Conservation (phyloP, 345 rosid species). For the Citrus sp. region DNA sequence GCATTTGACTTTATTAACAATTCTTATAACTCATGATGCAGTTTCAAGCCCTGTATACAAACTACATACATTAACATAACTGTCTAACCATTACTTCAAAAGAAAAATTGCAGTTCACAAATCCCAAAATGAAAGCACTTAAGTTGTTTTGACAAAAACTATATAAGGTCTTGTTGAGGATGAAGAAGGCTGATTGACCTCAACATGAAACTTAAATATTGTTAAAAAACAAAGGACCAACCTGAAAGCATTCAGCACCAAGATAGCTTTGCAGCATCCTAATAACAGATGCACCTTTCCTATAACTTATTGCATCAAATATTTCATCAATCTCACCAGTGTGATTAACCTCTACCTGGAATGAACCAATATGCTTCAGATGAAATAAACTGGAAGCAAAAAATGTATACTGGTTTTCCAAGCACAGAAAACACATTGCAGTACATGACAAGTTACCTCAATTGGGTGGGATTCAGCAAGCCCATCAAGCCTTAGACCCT, state of each 20-base stretch:
- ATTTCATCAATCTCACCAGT: slow-evolving; percentile 91
- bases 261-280: slow-evolving; percentile 97
- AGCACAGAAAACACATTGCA: not conserved
- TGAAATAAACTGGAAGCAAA: not conserved
- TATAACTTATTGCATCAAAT: slow-evolving; percentile 92
- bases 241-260: slow-evolving; percentile 94
- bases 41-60: not conserved
- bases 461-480: slow-evolving; percentile 98
- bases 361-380: slow-evolving; percentile 3
- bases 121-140: not conserved
- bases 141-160: not conserved
- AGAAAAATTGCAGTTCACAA: not conserved
- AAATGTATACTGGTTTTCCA: not conserved
- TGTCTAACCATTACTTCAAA: not conserved
- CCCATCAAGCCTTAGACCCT: slow-evolving; percentile 87
- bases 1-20: not conserved
- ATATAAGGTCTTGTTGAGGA: not conserved
- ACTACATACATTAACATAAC: not conserved
- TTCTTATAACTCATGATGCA: not conserved
- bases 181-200: not conserved
- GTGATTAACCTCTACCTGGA: slow-evolving; percentile 88
- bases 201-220: not conserved
- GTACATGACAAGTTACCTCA: slow-evolving; percentile 51
- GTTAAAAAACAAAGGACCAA: slow-evolving; percentile 23
- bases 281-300: slow-evolving; percentile 91